Evolutionary conservation across 1,284 basidiomycete genomes (phyloP), one percentile per base, ranked within the genome.

Genomic region (Thecaphora thlaspeos): DNA sequence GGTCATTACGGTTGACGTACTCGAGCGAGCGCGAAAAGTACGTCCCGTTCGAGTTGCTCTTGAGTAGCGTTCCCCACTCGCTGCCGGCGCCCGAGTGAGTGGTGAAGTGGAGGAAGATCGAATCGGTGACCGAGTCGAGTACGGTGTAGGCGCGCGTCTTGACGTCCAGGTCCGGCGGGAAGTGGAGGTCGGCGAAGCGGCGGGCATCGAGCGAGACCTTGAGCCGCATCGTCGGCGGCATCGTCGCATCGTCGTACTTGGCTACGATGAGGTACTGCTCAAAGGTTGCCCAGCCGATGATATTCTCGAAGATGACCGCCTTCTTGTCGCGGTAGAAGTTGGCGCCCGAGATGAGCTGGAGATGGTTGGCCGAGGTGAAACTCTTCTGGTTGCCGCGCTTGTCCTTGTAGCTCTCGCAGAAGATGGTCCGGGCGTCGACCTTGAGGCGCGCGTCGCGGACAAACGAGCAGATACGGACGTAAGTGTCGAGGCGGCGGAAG

Each of bases 241-340:
- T 48, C 14, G 40, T 48, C 14, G 58, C 46, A 2, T 30, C 21
- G 73, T 84, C 47, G 43, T 95, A 89, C 83, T 94, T 87, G 15
- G 94, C 94, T 21, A 96, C 92, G 38, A 97, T 86, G 71, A 97
- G 82, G 77, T 88, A 98, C 81, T 97, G 90, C 3, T 90, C 90
- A 79, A 98, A 98, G 76, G 92, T 94, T 0, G 95, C 88, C 80
- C 93, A 96, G 2, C 94, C 94, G 61, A 93, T 89, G 48, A 97
- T 86, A 39, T 86, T 82, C 44, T 90, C 84, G 73, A 98, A 97
- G 24, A 97, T 78, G 71, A 42, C 48, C 3, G 84, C 87, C 60
- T 82, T 85, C 81, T 86, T 88, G 61, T 83, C 84, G 41, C 69
- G 71, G 78, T 87, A 97, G 80, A 86, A 95, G 51, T 87, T 83